Conservation (phyloP, 2,329 filamentous ascomycete species). For the Colletotrichum horii region DNA sequence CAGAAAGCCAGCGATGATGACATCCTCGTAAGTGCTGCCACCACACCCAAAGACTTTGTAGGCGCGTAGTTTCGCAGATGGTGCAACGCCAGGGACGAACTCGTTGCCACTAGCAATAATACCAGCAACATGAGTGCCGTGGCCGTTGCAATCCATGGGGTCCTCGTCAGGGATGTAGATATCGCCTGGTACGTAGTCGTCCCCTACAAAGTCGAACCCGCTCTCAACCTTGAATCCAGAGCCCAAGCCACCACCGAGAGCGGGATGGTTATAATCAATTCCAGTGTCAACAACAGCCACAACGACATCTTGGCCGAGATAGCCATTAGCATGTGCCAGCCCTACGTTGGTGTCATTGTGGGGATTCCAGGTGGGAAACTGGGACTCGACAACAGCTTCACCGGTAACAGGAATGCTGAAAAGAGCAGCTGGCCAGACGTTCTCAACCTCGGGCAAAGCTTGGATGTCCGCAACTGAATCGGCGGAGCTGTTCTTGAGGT, state of each 20-base stretch:
- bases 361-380: not conserved
- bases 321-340: not conserved
- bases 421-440: not conserved
- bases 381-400: not conserved
- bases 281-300: conserved; percentile 35
- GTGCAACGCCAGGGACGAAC: conserved; percentile 44
- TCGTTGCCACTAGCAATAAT: conserved; percentile 27
- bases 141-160: conserved; percentile 40
- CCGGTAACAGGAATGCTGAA: not conserved
- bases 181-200: conserved; percentile 28
- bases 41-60: conserved; percentile 42
- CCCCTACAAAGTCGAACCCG: conserved; percentile 31
- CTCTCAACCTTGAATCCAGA: conserved; percentile 49
- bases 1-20: conserved; percentile 21
- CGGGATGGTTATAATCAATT: conserved; percentile 55
- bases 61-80: conserved; percentile 42
- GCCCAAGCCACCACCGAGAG: conserved; percentile 58
- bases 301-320: not conserved
- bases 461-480: not conserved
- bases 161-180: conserved; percentile 39
- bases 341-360: not conserved
- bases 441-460: not conserved
- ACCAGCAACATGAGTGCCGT: not conserved
- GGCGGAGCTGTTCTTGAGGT: not conserved
- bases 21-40: conserved; percentile 9